Evolutionary conservation across 2,329 filamentous ascomycete species (phyloP).

Genomic region (Aureobasidium namibiae): DNA sequence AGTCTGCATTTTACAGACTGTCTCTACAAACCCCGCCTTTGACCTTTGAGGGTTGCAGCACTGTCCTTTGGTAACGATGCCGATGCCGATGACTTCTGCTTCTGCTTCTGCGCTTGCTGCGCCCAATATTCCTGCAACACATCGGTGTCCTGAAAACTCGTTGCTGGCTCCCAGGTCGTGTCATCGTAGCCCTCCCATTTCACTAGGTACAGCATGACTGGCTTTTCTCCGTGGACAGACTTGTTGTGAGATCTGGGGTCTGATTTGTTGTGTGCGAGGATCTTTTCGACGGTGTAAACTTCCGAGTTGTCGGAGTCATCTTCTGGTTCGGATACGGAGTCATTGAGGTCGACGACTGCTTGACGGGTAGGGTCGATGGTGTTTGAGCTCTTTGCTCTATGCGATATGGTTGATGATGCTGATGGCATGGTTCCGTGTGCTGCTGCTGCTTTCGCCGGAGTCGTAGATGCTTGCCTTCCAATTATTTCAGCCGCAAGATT

Average conservation of each 20-base stretch:
- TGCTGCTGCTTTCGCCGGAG: background rate
- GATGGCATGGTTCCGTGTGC: background rate
- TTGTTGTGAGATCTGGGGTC: constrained; percentile 23
- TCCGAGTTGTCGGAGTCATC: background rate
- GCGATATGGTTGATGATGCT: background rate
- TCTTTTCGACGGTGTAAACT: constrained; percentile 22
- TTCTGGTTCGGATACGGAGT: constrained; percentile 4
- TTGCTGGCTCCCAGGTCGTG: constrained; percentile 26
- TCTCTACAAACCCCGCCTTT: background rate
- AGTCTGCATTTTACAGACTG: background rate
- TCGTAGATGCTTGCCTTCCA: background rate
- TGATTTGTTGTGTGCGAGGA: constrained; percentile 23
- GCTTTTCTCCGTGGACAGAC: constrained; percentile 18
- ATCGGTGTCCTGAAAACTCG: constrained; percentile 23
- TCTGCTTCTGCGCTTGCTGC: background rate
- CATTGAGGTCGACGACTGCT: constrained; percentile 6
- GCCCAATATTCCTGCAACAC: constrained; percentile 22
- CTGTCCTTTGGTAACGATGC: background rate
- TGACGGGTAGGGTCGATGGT: background rate
- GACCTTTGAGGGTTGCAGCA: background rate
- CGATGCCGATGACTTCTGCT: background rate
- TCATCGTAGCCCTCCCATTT: constrained; percentile 27
- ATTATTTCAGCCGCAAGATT: background rate
- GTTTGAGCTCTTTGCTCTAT: background rate
- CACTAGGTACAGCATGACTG: constrained; percentile 25